Conservation (phyloP, 2,329 filamentous ascomycete genomes). For the Alternaria burnsii region DNA sequence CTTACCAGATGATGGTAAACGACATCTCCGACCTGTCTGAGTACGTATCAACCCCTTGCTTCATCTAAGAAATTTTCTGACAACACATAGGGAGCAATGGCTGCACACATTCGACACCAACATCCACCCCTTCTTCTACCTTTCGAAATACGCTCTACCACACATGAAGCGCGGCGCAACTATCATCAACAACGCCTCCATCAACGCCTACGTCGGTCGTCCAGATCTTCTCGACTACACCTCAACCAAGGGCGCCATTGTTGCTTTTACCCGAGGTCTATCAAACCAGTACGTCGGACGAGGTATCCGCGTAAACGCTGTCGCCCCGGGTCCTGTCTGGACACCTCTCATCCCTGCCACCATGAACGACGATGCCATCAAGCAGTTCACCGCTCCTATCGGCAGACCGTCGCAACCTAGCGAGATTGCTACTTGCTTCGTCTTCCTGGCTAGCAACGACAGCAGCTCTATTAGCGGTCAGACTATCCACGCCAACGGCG, state of each 20-base stretch:
- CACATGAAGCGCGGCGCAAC: slow-evolving; percentile 78
- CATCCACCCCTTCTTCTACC: slow-evolving; percentile 82
- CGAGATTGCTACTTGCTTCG: slow-evolving; percentile 82
- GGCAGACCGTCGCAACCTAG: slow-evolving; percentile 80
- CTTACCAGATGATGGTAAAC: slow-evolving; percentile 76
- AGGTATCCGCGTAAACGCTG: slow-evolving; percentile 78
- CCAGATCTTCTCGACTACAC: slow-evolving; percentile 85
- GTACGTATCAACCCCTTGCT: slow-evolving; percentile 53
- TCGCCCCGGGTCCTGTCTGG: slow-evolving; percentile 73
- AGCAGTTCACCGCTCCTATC: slow-evolving; percentile 77
- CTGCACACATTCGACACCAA: slow-evolving; percentile 81
- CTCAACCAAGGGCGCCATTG: slow-evolving; percentile 78
- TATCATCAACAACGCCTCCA: slow-evolving; percentile 86
- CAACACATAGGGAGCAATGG: slow-evolving; percentile 72
- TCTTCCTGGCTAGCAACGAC: slow-evolving; percentile 80
- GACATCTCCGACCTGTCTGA: slow-evolving; percentile 76
- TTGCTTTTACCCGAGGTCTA: slow-evolving; percentile 79
- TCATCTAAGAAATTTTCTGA: slow-evolving; percentile 17
- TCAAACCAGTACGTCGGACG: slow-evolving; percentile 76
- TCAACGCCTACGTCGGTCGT: slow-evolving; percentile 83
- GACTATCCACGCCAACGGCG: slow-evolving; percentile 67
- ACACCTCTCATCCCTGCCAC: slow-evolving; percentile 55
- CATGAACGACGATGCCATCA: slow-evolving; percentile 66
- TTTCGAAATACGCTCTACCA: slow-evolving; percentile 77
- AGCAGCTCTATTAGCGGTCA: slow-evolving; percentile 79